phyloP scores from a whole-genome alignment of 148 eudicot species.

The Camellia lanceoleosa region DNA sequence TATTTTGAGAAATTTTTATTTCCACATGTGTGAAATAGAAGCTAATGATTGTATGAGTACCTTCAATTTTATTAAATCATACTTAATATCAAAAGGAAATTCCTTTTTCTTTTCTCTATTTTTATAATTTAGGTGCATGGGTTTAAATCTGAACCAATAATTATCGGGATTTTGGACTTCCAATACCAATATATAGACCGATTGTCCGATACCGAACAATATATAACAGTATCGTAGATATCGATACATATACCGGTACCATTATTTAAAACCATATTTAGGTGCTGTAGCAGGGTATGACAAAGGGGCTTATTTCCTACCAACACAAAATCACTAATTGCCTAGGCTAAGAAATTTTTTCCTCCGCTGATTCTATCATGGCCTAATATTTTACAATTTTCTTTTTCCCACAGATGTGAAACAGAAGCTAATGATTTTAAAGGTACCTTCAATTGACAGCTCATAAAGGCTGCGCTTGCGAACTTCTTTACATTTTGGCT shows the following conservation, averaged over 20 bases:
- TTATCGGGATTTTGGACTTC: too few species aligned
- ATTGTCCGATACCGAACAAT: too few species aligned
- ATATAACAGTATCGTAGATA: too few species aligned
- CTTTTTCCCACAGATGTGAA: background rate
- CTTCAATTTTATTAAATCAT: slow-evolving; percentile 20
- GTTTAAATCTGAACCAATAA: too few species aligned
- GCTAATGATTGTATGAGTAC: slow-evolving; percentile 24
- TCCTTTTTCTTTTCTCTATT: too few species aligned
- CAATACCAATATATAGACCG: too few species aligned
- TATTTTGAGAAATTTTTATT: background rate
- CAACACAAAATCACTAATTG: background rate
- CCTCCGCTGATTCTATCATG: background rate
- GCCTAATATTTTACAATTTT: background rate
- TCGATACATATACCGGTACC: too few species aligned
- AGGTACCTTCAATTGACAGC: slow-evolving; percentile 46
- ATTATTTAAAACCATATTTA: too few species aligned
- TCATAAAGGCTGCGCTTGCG: slow-evolving; percentile 60
- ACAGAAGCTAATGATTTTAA: slow-evolving; percentile 7
- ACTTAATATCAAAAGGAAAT: too few species aligned
- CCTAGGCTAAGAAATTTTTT: background rate
- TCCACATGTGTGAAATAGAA: background rate
- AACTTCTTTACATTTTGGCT: slow-evolving; percentile 39
- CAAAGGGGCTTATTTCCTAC: background rate
- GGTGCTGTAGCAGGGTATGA: background rate
- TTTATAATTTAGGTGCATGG: too few species aligned